Percentiles rank a stretch among this genome's conserved stretches.
phyloP scores from a whole-genome alignment of 805 yeast species.

The Lipomyces starkeyi region DNA sequence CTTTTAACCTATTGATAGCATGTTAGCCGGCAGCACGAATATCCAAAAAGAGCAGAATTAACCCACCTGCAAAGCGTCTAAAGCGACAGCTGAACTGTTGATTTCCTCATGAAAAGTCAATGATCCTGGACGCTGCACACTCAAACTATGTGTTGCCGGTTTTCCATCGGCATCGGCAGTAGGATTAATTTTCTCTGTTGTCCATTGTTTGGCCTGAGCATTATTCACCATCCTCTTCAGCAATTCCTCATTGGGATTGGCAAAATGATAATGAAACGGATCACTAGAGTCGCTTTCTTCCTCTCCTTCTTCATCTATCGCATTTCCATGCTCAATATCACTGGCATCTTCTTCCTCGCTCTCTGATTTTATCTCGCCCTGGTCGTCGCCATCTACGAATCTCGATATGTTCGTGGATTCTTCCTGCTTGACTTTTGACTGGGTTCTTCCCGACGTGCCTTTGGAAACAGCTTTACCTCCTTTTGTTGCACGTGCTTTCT shows the following conservation, averaged over 20 bases:
- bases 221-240: conserved; percentile 31
- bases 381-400: neutral
- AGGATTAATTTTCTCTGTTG: conserved; percentile 6
- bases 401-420: neutral
- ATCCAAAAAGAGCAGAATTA: neutral
- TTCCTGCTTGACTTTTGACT: neutral
- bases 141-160: conserved; percentile 15
- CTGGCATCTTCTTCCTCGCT: neutral
- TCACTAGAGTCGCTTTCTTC: conserved; percentile 55
- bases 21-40: neutral
- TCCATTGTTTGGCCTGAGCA: conserved; percentile 28
- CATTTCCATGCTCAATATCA: conserved; percentile 5
- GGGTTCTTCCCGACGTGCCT: neutral
- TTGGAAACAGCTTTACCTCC: neutral
- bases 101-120: conserved; percentile 8
- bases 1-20: conserved; percentile 22
- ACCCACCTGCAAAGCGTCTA: conserved; percentile 18
- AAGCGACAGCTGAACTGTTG: neutral
- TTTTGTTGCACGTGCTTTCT: neutral
- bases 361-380: neutral
- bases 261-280: conserved; percentile 81
- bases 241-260: conserved; percentile 13
- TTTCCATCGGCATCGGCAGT: conserved; percentile 14
- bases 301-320: conserved; percentile 28
- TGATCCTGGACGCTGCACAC: conserved; percentile 14